Conservation (phyloP, 805 yeast species). For the Yarrowia sp. region DNA sequence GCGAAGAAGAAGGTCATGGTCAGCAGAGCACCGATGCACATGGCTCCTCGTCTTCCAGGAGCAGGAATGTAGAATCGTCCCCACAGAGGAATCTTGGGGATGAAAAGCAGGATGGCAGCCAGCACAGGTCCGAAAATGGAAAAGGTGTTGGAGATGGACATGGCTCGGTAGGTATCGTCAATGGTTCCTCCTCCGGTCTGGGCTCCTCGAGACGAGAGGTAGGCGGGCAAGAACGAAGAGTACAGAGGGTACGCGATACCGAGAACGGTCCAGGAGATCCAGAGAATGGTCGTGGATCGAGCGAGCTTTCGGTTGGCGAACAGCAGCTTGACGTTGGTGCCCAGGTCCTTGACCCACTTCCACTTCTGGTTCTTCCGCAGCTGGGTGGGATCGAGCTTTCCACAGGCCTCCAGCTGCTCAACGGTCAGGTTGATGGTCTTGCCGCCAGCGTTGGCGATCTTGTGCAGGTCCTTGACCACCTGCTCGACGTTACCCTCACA, state of each 20-base stretch:
- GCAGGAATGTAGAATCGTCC: constrained; percentile 36
- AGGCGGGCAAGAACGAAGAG: constrained; percentile 11
- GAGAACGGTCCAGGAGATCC: constrained; percentile 53
- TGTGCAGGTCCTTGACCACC: constrained; percentile 47
- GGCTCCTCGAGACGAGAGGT: constrained; percentile 50
- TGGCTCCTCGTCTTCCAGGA: constrained; percentile 53
- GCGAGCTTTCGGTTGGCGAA: constrained; percentile 20
- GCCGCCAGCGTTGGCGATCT: constrained; percentile 49
- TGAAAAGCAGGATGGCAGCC: constrained; percentile 2
- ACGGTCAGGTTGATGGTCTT: constrained; percentile 46
- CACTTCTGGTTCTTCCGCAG: neutral
- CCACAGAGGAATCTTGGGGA: constrained; percentile 3
- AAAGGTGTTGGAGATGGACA: constrained; percentile 46
- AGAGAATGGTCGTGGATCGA: neutral
- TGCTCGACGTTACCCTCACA: constrained; percentile 51
- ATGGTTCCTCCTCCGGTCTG: constrained; percentile 33
- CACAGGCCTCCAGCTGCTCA: constrained; percentile 49
- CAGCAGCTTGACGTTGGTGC: constrained; percentile 7
- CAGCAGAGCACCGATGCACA: constrained; percentile 51
- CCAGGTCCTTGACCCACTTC: constrained; percentile 21
- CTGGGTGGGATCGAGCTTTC: constrained; percentile 35
- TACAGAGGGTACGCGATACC: constrained; percentile 55
- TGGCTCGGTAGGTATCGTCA: constrained; percentile 34
- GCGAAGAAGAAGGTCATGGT: constrained; percentile 61
- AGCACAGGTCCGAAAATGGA: constrained; percentile 51